A percentile compares a stretch with the other conserved stretches of the same genome.
Conservation (phyloP, 768 basidiomycete genomes). For the Trametes cinnabarina region DNA sequence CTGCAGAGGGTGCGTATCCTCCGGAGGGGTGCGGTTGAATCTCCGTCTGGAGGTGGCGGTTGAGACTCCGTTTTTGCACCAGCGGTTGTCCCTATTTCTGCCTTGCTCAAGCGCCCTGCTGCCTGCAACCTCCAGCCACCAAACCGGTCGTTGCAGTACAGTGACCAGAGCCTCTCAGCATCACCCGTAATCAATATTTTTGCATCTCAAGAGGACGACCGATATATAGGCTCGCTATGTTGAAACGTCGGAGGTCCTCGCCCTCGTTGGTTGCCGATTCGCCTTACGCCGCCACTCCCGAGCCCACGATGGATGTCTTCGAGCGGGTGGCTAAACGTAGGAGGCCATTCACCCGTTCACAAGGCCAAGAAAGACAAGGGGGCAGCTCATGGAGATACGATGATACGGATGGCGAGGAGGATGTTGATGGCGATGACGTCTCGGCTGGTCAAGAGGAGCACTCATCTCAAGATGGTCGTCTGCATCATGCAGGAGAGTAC, state of each 20-base stretch:
- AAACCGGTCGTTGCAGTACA: neutral
- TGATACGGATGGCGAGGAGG: conserved; percentile 25
- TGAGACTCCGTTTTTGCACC: no score
- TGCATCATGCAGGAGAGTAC: conserved; percentile 42
- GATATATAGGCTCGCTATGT: conserved; percentile 34
- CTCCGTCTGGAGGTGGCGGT: no score
- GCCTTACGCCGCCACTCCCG: neutral
- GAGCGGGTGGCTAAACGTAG: conserved; percentile 22
- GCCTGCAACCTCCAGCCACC: conserved; percentile 4
- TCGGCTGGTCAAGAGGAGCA: neutral
- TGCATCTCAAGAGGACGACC: neutral
- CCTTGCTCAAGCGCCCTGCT: neutral
- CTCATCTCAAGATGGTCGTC: conserved; percentile 16
- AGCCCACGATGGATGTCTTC: conserved; percentile 14
- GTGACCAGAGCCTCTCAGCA: neutral
- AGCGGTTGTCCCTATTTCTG: conserved; percentile 1
- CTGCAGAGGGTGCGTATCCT: no score
- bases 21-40: no score
- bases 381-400: neutral
- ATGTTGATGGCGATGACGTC: conserved; percentile 19
- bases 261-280: conserved; percentile 7
- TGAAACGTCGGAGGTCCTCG: conserved; percentile 52
- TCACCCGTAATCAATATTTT: no score
- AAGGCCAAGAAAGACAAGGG: neutral
- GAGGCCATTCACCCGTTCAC: conserved; percentile 8